phyloP scores from a whole-genome alignment of 177 flowering plant species.

The Vitis hybrid region DNA sequence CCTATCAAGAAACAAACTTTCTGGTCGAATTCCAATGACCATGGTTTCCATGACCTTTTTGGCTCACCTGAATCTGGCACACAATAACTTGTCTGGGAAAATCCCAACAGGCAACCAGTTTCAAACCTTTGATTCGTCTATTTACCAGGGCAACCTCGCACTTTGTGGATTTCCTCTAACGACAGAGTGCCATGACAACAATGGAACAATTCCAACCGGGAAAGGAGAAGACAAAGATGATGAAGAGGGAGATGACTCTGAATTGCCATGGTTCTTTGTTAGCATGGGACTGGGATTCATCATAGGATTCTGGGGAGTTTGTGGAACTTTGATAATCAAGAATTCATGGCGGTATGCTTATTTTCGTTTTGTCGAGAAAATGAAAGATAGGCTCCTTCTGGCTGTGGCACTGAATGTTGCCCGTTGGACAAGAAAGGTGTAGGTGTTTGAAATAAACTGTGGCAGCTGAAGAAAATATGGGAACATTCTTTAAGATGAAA shows the following conservation, averaged over 20 bases:
- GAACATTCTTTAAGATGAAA: no score
- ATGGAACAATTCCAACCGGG: neutral
- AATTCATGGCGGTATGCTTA: no score
- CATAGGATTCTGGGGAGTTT: no score
- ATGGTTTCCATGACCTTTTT: slow-evolving; percentile 8
- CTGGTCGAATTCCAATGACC: slow-evolving; percentile 18
- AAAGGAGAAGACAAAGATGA: neutral
- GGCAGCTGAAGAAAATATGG: no score
- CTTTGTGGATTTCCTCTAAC: slow-evolving; percentile 21
- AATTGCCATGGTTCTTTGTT: neutral
- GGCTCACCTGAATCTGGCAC: slow-evolving; percentile 19
- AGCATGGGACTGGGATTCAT: neutral
- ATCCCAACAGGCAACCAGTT: slow-evolving; percentile 12
- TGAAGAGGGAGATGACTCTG: neutral
- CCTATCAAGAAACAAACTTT: slow-evolving; percentile 18
- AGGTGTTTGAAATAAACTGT: no score
- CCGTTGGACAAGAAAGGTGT: no score
- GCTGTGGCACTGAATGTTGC: no score
- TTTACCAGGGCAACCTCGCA: slow-evolving; percentile 16
- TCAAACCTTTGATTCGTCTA: slow-evolving; percentile 15
- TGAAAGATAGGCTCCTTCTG: no score
- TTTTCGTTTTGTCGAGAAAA: no score
- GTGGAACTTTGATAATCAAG: no score
- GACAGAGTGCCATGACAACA: neutral
- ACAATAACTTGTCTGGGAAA: slow-evolving; percentile 17